Evolutionary conservation across 768 basidiomycete species (phyloP).

Genomic region (Rhodosporidiobolus sp.): DNA sequence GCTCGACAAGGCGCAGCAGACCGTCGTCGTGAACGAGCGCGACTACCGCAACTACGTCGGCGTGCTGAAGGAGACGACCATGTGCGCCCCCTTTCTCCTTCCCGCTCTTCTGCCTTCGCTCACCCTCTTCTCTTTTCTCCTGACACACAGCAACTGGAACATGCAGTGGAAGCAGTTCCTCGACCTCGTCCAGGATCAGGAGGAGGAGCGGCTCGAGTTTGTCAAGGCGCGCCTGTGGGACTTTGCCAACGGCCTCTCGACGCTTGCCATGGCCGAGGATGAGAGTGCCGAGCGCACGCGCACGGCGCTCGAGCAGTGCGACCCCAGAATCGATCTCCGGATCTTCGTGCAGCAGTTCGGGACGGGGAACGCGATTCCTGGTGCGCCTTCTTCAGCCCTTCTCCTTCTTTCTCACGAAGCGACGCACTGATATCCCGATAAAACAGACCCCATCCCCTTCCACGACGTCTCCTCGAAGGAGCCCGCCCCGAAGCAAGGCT

Average conservation of each 20-base stretch:
- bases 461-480: constrained; percentile 63
- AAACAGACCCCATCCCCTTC: constrained; percentile 74
- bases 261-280: constrained; percentile 90
- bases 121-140: not conserved
- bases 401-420: not conserved
- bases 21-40: constrained; percentile 82
- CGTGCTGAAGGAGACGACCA: constrained; percentile 69
- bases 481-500: constrained; percentile 45
- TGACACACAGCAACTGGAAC: constrained; percentile 68
- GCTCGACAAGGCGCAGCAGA: constrained; percentile 81
- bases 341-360: constrained; percentile 84
- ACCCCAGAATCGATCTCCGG: constrained; percentile 81
- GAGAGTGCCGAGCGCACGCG: constrained; percentile 93
- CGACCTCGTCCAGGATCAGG: constrained; percentile 90
- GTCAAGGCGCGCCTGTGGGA: constrained; percentile 94
- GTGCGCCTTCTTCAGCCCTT: constrained; percentile 40
- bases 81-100: not conserved
- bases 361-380: constrained; percentile 78
- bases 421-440: not conserved
- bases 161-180: constrained; percentile 90
- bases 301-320: constrained; percentile 79
- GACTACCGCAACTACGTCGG: constrained; percentile 86
- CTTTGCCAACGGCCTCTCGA: constrained; percentile 93
- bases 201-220: constrained; percentile 90
- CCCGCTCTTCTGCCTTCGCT: not conserved